Base-by-base conservation (phyloP, 2,329 filamentous ascomycete genomes). In the Stagonosporopsis cucurbitacearum region DNA sequence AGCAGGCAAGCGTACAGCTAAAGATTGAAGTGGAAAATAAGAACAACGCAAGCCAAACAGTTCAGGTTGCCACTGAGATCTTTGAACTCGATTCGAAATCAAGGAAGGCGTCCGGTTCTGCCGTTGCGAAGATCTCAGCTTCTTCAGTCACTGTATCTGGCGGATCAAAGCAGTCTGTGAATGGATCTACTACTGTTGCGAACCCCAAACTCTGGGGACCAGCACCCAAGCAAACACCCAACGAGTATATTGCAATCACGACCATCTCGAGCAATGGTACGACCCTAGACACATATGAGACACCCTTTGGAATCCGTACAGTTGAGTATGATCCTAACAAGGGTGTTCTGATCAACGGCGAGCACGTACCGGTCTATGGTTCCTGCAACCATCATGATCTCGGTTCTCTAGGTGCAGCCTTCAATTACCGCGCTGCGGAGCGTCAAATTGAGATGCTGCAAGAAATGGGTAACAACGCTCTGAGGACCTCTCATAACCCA, bases 401-500 rank as follows among this genome's bases (percentile, higher is more conserved):
- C 0, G 82, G 82, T 2, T 75, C 80, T 0, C 58, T 84, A 0
- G 82, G 82, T 1, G 67, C 79, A 0, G 82, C 82, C 13, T 84
- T 82, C 72, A 81, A 84, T 64, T 35, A 71, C 28, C 75, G 80
- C 2, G 82, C 82, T 0, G 77, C 78, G 0, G 70, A 81, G 63
- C 75, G 82, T 1, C 80, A 84, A 64, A 72, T 84, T 3, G 70
- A 82, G 57, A 76, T 80, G n/a, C 70, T 84, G 1, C 75, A 73
- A 17, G 80, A 82, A 8, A 75, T 84, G 72, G 82, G 82, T 9
- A 66, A 63, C 58, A 84, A 84, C 55, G 78, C 80, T 0, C 70
- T 84, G 3, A 77, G 82, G 3, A 83, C 78, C 22, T 78, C 81
- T 0, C 82, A 85, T 65, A 84, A 84, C 65, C 81, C 81, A 0